Evolutionary conservation across 129 eudicot species (phyloP), one percentile per base, ranked within the genome.

Genomic region (Rutidosis leptorrhynchoides): DNA sequence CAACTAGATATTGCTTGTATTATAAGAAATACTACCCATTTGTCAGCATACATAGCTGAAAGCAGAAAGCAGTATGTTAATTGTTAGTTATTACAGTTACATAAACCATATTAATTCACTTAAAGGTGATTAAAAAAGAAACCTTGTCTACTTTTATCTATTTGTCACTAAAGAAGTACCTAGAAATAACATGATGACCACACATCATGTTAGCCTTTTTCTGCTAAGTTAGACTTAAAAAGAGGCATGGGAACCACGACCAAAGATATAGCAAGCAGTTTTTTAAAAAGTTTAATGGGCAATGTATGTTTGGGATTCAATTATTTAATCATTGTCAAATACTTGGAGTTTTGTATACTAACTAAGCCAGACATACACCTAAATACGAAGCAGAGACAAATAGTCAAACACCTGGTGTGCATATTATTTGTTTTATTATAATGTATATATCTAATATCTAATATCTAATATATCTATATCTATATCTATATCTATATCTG

Each of bases 231-330:
- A 8, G 58, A 55, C 52, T 24, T 42, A 20, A 61, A 61, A 54
- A 65, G 53, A 62, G 65, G 51, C 19, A 66, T 74, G 79, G 79
- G 61, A 58, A 45, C 73, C 79, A 74, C 79, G 79, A 74, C 61
- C 67, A 45, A 62, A 51, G 11, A 3, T 71, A 61, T 29, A 56
- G 23, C 32, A 40, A 6, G 45, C 45, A 11, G 4, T 37, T 48
- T 32, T 32, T 72, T 63, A 35, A 72, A 30, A 58, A 45, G 59
- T 46, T 70, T 70, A 54, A 59, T 26, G 61, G 62, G 63, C 25
- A 40, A 70, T 42, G 58, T 7, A 28, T 43, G 67, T 43, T 58
- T 20, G 58, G 48, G 48, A 70, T 58, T 21, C 48, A 63, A 35
- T 73, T 73, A 23, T 73, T 64, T 37, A 64, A 53, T 65, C 37